A percentile compares a stretch with the other conserved stretches of the same genome.
Evolutionary conservation across 108 stramenopile species (phyloP).

Genomic region (Fragilaria crotonensis): DNA sequence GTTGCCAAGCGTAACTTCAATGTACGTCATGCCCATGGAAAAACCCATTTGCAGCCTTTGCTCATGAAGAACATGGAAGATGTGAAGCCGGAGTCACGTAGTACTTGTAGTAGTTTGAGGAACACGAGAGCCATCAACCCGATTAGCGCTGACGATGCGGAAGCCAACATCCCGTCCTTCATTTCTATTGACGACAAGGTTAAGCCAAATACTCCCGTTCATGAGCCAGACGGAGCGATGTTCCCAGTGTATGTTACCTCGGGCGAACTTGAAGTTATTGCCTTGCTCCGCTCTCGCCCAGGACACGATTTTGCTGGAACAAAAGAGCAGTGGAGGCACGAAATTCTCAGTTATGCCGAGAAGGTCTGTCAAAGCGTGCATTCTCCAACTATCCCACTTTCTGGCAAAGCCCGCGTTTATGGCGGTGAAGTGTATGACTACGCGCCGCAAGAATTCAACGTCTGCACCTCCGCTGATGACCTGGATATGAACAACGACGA

Average conservation of each 20-base stretch:
- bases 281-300: not conserved
- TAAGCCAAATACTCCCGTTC: not conserved
- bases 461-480: no score
- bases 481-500: no score
- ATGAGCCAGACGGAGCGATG: not conserved
- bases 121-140: no score
- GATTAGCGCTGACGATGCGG: not conserved
- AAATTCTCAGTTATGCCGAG: no score
- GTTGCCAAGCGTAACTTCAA: conserved; percentile 2
- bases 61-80: not conserved
- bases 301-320: no score
- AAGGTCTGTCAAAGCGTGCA: no score
- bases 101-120: no score
- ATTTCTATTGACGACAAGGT: not conserved
- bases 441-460: no score
- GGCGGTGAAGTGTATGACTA: no score
- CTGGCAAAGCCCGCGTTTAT: no score
- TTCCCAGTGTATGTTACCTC: not conserved
- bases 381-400: no score
- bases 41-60: not conserved
- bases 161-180: not conserved
- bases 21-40: conserved; percentile 1
- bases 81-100: not conserved
- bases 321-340: no score
- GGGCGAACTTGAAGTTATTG: not conserved